phyloP scores from a whole-genome alignment of 345 rosid species.

The Geranium brycei region DNA sequence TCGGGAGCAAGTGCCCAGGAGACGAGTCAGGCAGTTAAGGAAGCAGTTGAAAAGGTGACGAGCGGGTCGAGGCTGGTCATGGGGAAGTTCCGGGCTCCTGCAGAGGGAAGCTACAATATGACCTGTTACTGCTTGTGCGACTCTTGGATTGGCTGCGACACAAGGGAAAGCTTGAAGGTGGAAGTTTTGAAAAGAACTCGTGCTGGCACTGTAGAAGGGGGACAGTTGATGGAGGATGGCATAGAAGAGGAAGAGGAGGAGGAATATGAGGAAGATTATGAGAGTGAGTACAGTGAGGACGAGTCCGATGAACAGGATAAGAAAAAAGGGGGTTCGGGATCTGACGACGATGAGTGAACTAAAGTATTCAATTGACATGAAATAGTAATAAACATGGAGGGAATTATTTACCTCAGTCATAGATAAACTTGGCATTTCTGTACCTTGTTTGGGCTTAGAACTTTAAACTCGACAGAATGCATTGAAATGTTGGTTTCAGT shows the following conservation, averaged over 20 bases:
- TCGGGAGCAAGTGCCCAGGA: conserved; percentile 72
- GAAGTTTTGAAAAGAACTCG: conserved; percentile 76
- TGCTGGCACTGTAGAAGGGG: conserved; percentile 74
- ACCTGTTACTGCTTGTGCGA: conserved; percentile 84
- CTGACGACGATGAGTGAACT: too few relatives aligned
- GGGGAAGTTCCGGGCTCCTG: conserved; percentile 82
- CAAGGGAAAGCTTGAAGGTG: conserved; percentile 47
- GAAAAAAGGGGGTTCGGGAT: not conserved
- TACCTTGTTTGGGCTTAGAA: too few relatives aligned
- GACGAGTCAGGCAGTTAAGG: conserved; percentile 47
- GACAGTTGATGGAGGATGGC: conserved; percentile 18
- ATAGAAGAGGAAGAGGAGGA: not conserved
- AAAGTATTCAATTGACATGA: too few relatives aligned
- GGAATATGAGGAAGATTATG: not conserved
- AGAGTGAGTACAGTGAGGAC: not conserved
- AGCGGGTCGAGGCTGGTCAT: conserved; percentile 71
- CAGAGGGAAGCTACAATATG: conserved; percentile 78
- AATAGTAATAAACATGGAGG: too few relatives aligned
- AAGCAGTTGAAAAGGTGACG: conserved; percentile 68
- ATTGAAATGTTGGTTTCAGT: too few relatives aligned
- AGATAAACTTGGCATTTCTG: too few relatives aligned
- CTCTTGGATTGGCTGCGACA: conserved; percentile 94
- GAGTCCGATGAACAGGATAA: not conserved
- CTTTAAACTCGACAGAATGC: too few relatives aligned
- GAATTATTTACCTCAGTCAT: too few relatives aligned